phyloP scores from a whole-genome alignment of 768 basidiomycete genomes.

The Hydnum rufescens region DNA sequence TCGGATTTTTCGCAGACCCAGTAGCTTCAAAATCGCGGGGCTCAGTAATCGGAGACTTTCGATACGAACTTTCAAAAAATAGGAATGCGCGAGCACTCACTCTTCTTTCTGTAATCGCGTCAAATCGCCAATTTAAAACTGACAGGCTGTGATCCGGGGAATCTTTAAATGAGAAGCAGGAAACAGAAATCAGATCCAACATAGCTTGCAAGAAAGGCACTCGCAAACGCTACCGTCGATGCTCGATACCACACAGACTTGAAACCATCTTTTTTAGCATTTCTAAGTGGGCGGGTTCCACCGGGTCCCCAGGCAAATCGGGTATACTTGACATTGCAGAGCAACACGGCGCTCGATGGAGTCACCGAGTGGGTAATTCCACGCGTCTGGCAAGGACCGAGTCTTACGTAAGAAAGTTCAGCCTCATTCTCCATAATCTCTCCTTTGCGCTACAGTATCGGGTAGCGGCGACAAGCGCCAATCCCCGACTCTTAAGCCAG shows the following conservation, averaged over 20 bases:
- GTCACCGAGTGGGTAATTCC: too few species aligned
- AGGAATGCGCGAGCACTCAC: constrained; percentile 22
- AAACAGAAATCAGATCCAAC: not conserved
- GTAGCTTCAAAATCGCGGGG: constrained; percentile 34
- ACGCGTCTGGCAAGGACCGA: too few species aligned
- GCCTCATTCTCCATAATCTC: too few species aligned
- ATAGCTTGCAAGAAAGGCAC: not conserved
- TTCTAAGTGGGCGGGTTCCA: not conserved
- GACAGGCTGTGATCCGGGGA: constrained; percentile 92
- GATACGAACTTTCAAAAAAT: not conserved
- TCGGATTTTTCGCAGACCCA: constrained; percentile 99
- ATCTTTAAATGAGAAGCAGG: constrained; percentile 26
- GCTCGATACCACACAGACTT: not conserved
- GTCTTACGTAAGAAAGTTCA: too few species aligned
- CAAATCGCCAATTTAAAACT: constrained; percentile 62
- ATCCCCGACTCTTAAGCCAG: too few species aligned
- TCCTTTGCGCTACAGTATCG: too few species aligned
- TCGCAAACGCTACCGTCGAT: not conserved
- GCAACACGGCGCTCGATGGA: too few species aligned
- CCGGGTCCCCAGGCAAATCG: not conserved
- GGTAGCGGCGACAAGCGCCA: too few species aligned
- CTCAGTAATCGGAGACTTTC: not conserved
- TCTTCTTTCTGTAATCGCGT: constrained; percentile 64
- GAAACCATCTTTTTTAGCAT: not conserved
- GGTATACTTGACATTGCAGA: too few species aligned